These are phyloP conservation scores for Aspergillus ruber DNA, from an alignment of 2,329 filamentous ascomycete genomes.

Conservation along the genomic window DNA sequence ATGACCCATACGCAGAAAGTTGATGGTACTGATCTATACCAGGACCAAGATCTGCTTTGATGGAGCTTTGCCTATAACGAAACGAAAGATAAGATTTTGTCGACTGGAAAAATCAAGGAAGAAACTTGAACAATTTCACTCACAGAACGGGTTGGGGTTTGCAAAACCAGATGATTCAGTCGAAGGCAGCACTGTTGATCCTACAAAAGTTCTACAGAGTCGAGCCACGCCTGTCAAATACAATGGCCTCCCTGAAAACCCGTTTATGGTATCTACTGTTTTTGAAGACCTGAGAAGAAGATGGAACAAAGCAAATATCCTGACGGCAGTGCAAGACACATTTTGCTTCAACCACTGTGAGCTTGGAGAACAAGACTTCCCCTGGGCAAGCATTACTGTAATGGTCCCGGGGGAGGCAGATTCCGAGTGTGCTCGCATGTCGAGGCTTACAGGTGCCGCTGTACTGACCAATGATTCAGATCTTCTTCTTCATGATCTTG, in stretches of 20 bases:
- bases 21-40: slow-evolving; percentile 11
- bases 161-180: slow-evolving; percentile 6
- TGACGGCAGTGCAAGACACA: slow-evolving; percentile 7
- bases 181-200: slow-evolving; percentile 5
- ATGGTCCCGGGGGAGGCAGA: slow-evolving; percentile 84
- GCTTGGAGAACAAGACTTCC: slow-evolving; percentile 11
- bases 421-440: slow-evolving; percentile 63
- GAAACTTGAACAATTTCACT: slow-evolving; percentile 49
- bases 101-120: slow-evolving; percentile 55
- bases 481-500: slow-evolving; percentile 67
- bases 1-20: slow-evolving; percentile 5
- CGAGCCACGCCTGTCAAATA: slow-evolving; percentile 19
- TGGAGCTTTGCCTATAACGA: slow-evolving; percentile 65
- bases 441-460: slow-evolving; percentile 51
- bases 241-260: slow-evolving; percentile 45
- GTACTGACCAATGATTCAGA: slow-evolving; percentile 83
- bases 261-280: slow-evolving; percentile 71
- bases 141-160: slow-evolving; percentile 26
- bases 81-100: slow-evolving; percentile 55
- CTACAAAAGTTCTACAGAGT: slow-evolving; percentile 21
- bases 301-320: slow-evolving; percentile 26
- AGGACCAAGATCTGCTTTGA: slow-evolving; percentile 77
- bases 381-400: slow-evolving; percentile 36
- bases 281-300: slow-evolving; percentile 61
- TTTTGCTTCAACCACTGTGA: slow-evolving; percentile 22